Base-by-base conservation (phyloP, 352 stramenopile species). In the Aphanomyces stellatus region DNA sequence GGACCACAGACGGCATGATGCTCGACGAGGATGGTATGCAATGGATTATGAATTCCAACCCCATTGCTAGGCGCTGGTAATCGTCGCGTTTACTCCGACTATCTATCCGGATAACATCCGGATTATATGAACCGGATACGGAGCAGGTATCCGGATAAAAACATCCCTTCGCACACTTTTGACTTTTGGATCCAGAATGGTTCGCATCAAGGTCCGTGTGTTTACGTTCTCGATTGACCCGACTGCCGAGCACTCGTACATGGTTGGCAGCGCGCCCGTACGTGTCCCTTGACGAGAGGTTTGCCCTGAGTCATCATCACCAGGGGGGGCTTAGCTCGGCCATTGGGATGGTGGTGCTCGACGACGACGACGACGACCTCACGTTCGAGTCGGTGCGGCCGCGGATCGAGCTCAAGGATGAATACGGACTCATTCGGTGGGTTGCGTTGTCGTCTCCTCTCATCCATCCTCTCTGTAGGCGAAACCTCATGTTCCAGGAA, bases 401-500 rank as follows among this genome's bases (percentile, higher is more conserved):
- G 22, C 80, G 82, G 4, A 84, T 92, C 53, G 84, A 92, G 66
- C 73, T 90, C 8, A 74, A 85, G 35, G 73, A 85, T 53, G 73
- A 73, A 62, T 80, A 85, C 51, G 76, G 82, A 40, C 82, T 89
- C 73, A 80, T 87, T 46, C 72, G 83, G 75, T 81, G 13, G 19
- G 51, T 42, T 17, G 7, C 27, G 22, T 10, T 37, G 11, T 24
- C 35, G 41, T 7, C 19, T 15, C 40, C 7, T 22, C 27, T 33
- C 19, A 53, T 24, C 8, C 19, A 53, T 24, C 27, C 17, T 31
- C 22, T 7, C n/a, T 35, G 13, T 53, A 82, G 74, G 17, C 82
- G 84, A 28, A 88, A 75, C 56, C 55, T 80, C 51, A 76, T 91
- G 69, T 93, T 90, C 71, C 84, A 93, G 57, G 84, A 93, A 60